Conservation (phyloP, 106 monocot species). For the Dendrobium nobile region DNA sequence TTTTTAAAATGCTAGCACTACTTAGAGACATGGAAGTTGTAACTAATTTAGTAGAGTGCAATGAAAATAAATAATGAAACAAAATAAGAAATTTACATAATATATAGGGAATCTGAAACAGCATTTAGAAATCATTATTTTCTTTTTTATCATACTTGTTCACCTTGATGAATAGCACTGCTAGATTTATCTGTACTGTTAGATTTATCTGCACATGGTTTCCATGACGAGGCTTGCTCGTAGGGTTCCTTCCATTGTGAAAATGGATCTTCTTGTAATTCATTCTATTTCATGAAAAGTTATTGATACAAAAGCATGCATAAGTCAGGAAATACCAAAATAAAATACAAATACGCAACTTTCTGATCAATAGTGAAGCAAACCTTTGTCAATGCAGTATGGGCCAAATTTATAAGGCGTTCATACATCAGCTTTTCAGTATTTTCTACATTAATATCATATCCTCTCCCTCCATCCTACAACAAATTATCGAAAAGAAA, state of each 20-base stretch:
- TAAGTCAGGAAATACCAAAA: not conserved
- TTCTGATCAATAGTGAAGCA: not conserved
- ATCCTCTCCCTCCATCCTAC: constrained; percentile 23
- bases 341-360: not conserved
- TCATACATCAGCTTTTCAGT: constrained; percentile 34
- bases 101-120: not conserved
- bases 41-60: not conserved
- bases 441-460: constrained; percentile 12
- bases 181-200: constrained; percentile 31
- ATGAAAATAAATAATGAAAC: not conserved
- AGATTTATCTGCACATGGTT: constrained; percentile 52
- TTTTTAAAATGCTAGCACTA: not conserved
- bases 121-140: not conserved
- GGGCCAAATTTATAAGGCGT: constrained; percentile 35
- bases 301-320: not conserved
- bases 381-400: constrained; percentile 36
- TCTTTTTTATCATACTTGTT: not conserved
- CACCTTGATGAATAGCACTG: constrained; percentile 34
- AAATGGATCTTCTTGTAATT: constrained; percentile 18
- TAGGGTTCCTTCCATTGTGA: constrained; percentile 44
- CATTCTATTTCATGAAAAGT: constrained; percentile 27
- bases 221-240: constrained; percentile 39
- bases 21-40: not conserved
- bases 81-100: not conserved
- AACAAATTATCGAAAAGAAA: not conserved